Evolutionary conservation across 129 eudicot species (phyloP).

Genomic region (Artemisia argyi): DNA sequence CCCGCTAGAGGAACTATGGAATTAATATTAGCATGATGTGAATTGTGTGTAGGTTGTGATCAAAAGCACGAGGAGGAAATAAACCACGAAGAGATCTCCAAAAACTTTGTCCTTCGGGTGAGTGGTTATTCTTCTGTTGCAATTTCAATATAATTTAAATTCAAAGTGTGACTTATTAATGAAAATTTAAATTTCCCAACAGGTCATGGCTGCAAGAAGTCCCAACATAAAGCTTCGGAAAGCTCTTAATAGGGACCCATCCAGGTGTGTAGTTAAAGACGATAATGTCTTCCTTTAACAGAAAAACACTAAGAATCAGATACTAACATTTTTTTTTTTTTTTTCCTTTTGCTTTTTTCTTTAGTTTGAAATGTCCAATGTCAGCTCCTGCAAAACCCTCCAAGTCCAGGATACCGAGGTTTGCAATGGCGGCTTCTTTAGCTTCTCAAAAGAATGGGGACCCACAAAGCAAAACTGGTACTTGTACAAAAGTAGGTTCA

Average conservation of each 20-base stretch:
- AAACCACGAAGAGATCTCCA: slow-evolving; percentile 75
- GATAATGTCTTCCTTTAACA: not conserved
- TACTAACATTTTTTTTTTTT: slow-evolving; percentile 1
- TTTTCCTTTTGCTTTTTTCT: slow-evolving; percentile 3
- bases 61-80: slow-evolving; percentile 91
- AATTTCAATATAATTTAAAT: not conserved
- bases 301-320: not conserved
- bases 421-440: slow-evolving; percentile 56
- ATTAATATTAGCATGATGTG: slow-evolving; percentile 16
- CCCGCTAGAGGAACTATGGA: not conserved
- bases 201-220: slow-evolving; percentile 99
- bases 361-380: slow-evolving; percentile 66
- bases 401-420: slow-evolving; percentile 58
- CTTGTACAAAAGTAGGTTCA: slow-evolving; percentile 40
- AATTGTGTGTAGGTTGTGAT: slow-evolving; percentile 73
- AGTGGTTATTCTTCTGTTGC: slow-evolving; percentile 25
- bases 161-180: not conserved
- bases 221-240: slow-evolving; percentile 70
- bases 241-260: slow-evolving; percentile 54
- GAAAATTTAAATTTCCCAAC: not conserved
- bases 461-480: slow-evolving; percentile 38
- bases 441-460: slow-evolving; percentile 50
- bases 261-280: slow-evolving; percentile 40
- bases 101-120: slow-evolving; percentile 89
- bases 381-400: slow-evolving; percentile 96